Evolutionary conservation across 2,329 filamentous ascomycete genomes (phyloP).

Genomic region (Botryosphaeria dothidea): DNA sequence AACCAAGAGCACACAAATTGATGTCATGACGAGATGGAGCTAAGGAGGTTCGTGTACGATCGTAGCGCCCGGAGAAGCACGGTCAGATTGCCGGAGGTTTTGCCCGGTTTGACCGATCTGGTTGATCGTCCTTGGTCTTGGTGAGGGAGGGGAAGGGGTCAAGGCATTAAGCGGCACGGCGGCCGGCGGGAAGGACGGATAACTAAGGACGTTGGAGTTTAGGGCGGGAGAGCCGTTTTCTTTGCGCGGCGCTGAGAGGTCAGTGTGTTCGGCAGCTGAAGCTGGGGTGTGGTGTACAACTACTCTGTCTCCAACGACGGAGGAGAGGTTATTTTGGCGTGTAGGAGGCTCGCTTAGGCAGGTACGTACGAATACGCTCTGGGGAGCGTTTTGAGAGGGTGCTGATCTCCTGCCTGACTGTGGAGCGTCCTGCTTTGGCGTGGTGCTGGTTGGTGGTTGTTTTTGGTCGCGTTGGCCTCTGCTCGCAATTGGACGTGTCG

Average conservation of each 20-base stretch:
- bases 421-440: not conserved
- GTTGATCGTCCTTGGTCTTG: not conserved
- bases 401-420: not conserved
- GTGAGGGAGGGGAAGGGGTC: not conserved
- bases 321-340: not conserved
- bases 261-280: too few species aligned
- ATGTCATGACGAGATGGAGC: too few species aligned
- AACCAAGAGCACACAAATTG: not conserved
- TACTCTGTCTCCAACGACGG: not conserved
- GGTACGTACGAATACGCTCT: not conserved
- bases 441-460: not conserved
- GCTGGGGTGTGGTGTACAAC: not conserved
- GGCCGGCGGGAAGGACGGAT: not conserved
- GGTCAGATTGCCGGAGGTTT: not conserved
- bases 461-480: not conserved
- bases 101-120: not conserved
- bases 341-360: not conserved
- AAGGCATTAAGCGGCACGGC: not conserved
- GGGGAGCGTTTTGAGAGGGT: not conserved
- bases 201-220: too few species aligned
- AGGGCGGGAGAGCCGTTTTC: not conserved
- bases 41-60: too few species aligned
- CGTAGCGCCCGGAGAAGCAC: not conserved
- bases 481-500: not conserved
- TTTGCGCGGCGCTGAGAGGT: not conserved